These are phyloP conservation scores for Microsporum canis DNA, from an alignment of 2,329 filamentous ascomycete genomes.

Conservation along the genomic window DNA sequence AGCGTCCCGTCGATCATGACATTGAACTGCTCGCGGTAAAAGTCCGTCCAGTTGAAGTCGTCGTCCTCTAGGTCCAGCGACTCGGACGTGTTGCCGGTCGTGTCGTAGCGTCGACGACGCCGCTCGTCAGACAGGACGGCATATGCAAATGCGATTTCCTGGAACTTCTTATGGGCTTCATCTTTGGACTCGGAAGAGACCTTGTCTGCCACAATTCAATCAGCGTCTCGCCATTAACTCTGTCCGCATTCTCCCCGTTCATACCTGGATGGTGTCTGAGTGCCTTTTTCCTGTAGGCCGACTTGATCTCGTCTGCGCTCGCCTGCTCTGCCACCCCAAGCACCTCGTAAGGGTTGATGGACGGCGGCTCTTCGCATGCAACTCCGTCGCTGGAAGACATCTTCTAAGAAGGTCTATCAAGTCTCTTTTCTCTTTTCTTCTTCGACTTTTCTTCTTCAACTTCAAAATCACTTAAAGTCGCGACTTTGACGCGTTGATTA, in stretches of 20 bases:
- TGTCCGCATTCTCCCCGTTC: constrained; percentile 9
- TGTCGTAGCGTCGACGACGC: constrained; percentile 76
- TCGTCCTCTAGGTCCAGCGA: constrained; percentile 56
- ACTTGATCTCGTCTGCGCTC: constrained; percentile 69
- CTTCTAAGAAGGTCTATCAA: neutral
- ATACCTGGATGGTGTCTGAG: constrained; percentile 76
- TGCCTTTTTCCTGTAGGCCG: constrained; percentile 81
- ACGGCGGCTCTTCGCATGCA: constrained; percentile 45
- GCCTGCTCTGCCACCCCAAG: constrained; percentile 61
- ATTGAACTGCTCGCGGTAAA: constrained; percentile 73
- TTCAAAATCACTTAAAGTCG: no score
- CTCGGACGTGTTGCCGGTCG: constrained; percentile 79
- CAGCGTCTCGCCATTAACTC: neutral
- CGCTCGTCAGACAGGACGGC: constrained; percentile 76
- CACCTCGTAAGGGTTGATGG: constrained; percentile 67
- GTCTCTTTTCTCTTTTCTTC: no score
- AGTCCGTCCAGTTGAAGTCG: constrained; percentile 82
- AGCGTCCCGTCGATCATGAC: constrained; percentile 62
- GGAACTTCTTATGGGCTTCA: constrained; percentile 68
- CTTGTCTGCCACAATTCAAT: constrained; percentile 52
- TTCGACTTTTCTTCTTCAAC: no score
- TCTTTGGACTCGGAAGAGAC: constrained; percentile 55
- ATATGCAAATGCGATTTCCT: constrained; percentile 86
- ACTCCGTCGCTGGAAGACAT: neutral
- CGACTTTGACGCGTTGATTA: neutral